Conservation (phyloP, 305 asterid genomes). For the Coffea humblotiana region DNA sequence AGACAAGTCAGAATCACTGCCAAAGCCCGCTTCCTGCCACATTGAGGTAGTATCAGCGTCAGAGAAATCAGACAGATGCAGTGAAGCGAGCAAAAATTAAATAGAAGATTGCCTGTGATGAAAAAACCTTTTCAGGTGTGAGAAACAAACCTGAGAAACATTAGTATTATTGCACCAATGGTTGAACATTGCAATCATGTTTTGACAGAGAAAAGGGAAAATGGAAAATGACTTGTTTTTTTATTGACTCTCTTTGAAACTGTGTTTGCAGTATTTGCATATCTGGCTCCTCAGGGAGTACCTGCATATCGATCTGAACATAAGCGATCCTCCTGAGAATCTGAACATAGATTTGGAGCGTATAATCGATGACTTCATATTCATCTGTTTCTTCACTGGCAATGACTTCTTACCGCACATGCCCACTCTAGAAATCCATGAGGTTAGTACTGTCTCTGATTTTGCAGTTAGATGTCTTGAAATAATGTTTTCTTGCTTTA, state of each 20-base stretch:
- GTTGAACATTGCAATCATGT: not conserved
- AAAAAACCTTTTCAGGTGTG: constrained; percentile 18
- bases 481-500: not conserved
- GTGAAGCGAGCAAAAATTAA: not conserved
- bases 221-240: not conserved
- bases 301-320: constrained; percentile 42
- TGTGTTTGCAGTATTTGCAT: constrained; percentile 42
- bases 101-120: not conserved
- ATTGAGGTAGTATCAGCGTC: not conserved
- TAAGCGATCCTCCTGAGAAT: constrained; percentile 29
- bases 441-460: constrained; percentile 27
- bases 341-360: constrained; percentile 42
- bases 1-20: not conserved
- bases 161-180: not conserved
- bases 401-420: constrained; percentile 67
- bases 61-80: not conserved
- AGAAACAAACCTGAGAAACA: not conserved
- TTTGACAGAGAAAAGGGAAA: no score
- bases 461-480: not conserved
- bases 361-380: constrained; percentile 53
- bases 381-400: constrained; percentile 60
- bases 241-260: not conserved
- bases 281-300: constrained; percentile 56
- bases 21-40: not conserved
- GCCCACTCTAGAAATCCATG: constrained; percentile 54